These are phyloP conservation scores for Cryoendolithus antarcticus DNA, from an alignment of 2,329 filamentous ascomycete genomes.

Conservation along the genomic window DNA sequence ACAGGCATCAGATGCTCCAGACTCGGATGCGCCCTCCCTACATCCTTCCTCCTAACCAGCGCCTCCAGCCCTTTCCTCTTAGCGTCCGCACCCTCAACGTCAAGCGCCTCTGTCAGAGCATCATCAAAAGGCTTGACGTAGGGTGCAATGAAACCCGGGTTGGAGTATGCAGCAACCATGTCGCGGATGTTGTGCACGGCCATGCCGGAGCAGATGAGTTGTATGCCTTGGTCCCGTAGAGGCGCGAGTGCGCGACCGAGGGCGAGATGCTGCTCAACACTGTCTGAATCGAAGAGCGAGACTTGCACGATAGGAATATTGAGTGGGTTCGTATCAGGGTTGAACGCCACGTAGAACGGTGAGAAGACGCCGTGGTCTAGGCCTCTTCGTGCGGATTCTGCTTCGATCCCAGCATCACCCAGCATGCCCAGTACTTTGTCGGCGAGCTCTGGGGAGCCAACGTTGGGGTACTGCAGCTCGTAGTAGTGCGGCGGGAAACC, in stretches of 20 bases:
- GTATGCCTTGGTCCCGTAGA: conserved; percentile 55
- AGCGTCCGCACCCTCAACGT: conserved; percentile 14
- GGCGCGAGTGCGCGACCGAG: conserved; percentile 53
- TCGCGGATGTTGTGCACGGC: conserved; percentile 38
- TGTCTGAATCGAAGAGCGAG: conserved; percentile 53
- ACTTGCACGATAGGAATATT: conserved; percentile 56
- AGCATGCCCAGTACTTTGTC: conserved; percentile 45
- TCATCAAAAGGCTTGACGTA: conserved; percentile 24
- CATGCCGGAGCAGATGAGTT: conserved; percentile 63
- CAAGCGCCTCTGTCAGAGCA: conserved; percentile 23
- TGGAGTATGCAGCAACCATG: conserved; percentile 5
- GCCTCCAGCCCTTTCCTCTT: conserved; percentile 24
- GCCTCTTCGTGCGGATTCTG: conserved; percentile 48
- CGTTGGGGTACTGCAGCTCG: conserved; percentile 52
- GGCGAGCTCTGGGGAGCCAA: conserved; percentile 48
- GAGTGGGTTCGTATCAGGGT: conserved; percentile 26
- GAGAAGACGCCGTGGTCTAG: conserved; percentile 68
- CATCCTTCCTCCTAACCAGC: conserved; percentile 33
- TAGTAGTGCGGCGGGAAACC: conserved; percentile 61
- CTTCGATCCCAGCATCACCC: conserved; percentile 45
- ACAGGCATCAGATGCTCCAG: conserved; percentile 53
- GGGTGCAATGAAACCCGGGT: conserved; percentile 4
- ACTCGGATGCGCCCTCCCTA: conserved; percentile 49
- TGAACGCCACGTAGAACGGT: conserved; percentile 48
- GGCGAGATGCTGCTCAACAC: conserved; percentile 52